A percentile compares a stretch with the other conserved stretches of the same genome.
phyloP scores from a whole-genome alignment of 1,284 basidiomycete genomes.

The Butyriboletus appendiculatus region DNA sequence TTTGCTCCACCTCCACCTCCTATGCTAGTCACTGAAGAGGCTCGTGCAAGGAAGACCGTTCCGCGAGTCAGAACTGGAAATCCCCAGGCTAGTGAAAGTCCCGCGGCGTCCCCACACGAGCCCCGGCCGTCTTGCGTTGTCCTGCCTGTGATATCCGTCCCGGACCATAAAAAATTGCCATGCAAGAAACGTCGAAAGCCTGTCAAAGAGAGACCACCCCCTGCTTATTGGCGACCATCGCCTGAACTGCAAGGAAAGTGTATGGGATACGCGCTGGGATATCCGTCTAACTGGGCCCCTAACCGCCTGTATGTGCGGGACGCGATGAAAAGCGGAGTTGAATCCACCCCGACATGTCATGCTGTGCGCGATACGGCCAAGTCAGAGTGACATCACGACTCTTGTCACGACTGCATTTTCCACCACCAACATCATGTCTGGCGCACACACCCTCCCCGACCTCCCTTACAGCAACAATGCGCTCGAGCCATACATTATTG shows the following conservation, averaged over 20 bases:
- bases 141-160: slow-evolving; percentile 18
- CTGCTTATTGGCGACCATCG: slow-evolving; percentile 33
- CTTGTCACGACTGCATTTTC: not conserved
- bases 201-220: slow-evolving; percentile 17
- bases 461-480: slow-evolving; percentile 90
- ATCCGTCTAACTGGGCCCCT: slow-evolving; percentile 33
- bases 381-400: not conserved
- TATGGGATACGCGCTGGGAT: slow-evolving; percentile 33
- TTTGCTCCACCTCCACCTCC: slow-evolving; percentile 10
- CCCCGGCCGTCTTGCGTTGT: slow-evolving; percentile 17
- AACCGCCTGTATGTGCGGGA: slow-evolving; percentile 26
- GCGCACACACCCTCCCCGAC: slow-evolving; percentile 67
- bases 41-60: not conserved
- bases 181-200: slow-evolving; percentile 17
- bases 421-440: slow-evolving; percentile 26
- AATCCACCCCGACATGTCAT: slow-evolving; percentile 13
- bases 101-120: slow-evolving; percentile 27
- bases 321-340: slow-evolving; percentile 25
- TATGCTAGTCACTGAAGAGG: slow-evolving; percentile 27
- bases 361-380: slow-evolving; percentile 14
- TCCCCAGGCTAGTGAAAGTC: not conserved
- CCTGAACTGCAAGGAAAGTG: slow-evolving; percentile 22
- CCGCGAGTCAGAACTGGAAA: not conserved
- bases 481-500: slow-evolving; percentile 84
- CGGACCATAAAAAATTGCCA: not conserved